These are phyloP conservation scores for Leccinellum luteum DNA, from an alignment of 768 basidiomycete genomes.

Conservation along the genomic window DNA sequence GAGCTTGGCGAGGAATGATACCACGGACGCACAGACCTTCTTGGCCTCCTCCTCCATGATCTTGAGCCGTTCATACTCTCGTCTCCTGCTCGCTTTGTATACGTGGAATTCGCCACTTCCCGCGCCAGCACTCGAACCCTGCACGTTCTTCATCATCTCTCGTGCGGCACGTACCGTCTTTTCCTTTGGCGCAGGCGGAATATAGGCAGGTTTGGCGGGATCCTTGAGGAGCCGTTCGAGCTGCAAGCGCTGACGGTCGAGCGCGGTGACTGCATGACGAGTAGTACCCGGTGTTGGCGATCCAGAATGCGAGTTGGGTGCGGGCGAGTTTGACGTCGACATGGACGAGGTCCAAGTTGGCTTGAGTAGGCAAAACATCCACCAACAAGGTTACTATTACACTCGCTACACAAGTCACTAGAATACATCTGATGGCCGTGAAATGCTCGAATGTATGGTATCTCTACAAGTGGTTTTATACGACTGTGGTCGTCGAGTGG, in stretches of 20 bases:
- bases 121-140: slow-evolving; percentile 95
- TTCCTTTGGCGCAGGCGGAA: slow-evolving; percentile 80
- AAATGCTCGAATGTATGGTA: not conserved
- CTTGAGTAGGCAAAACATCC: slow-evolving; percentile 14
- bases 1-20: not conserved
- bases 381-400: slow-evolving; percentile 16
- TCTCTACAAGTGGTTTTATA: slow-evolving; percentile 12
- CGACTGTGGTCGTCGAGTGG: slow-evolving; percentile 17
- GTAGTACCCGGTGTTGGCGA: slow-evolving; percentile 29
- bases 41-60: slow-evolving; percentile 79
- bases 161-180: slow-evolving; percentile 77
- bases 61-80: slow-evolving; percentile 94
- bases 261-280: slow-evolving; percentile 49
- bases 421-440: slow-evolving; percentile 7
- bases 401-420: slow-evolving; percentile 12
- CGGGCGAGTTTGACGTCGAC: slow-evolving; percentile 31
- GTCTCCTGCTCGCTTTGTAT: slow-evolving; percentile 89
- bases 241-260: slow-evolving; percentile 58
- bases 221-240: slow-evolving; percentile 89
- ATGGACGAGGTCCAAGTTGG: slow-evolving; percentile 18
- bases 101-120: slow-evolving; percentile 99
- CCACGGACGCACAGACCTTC: slow-evolving; percentile 50
- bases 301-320: slow-evolving; percentile 27
- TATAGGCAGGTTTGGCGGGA: slow-evolving; percentile 74
- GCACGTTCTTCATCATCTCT: slow-evolving; percentile 99